Base-by-base conservation (phyloP, 352 stramenopile species). In the Blastocystis sp. region DNA sequence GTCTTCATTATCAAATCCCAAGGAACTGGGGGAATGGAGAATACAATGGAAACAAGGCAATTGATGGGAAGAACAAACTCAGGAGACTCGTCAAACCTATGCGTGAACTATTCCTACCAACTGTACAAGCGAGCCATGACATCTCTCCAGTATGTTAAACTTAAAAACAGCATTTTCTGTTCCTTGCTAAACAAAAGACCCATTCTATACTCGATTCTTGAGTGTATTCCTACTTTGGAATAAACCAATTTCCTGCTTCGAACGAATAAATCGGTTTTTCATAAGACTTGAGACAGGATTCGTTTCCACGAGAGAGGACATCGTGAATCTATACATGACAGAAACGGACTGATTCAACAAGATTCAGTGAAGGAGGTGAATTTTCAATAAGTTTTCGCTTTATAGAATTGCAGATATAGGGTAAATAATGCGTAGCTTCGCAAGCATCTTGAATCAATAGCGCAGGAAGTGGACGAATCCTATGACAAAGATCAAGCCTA, bases 201-300 rank as follows among this genome's bases (percentile, higher is more conserved):
- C 15, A 84, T 26, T 68, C 73, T 84, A 43, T 13, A 4, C 18
- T 8, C 66, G 11, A 84, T 1, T 2, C 4, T 9, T 23, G 2
- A 9, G 20, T 41, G 5, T n/a, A 54, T 15, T 15, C 5, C 18
- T 41, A 80, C 70, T 80, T 80, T 4, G 73, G 73, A 26, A 84
- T 84, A 2, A 84, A 37, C 73, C 73, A 84, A 20, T 23, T 29
- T 15, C 73, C 73, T 15, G 37, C 54, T n/a, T 84, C 73, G 11
- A 53, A 84, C 3, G 73, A 84, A 45, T 84, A 84, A 3, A 84
- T 63, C 3, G 73, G 73, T n/a, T 84, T 84, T n/a, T 84, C 73
- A 43, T 68, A 84, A 0, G 73, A 66, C n/a, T 54, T 43, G 6
- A 84, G 26, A 55, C 43, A 84, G 3, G 54, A 64, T 43, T 84